Conservation (phyloP, 1,284 basidiomycete genomes). For the Ceratobasidium sp. region DNA sequence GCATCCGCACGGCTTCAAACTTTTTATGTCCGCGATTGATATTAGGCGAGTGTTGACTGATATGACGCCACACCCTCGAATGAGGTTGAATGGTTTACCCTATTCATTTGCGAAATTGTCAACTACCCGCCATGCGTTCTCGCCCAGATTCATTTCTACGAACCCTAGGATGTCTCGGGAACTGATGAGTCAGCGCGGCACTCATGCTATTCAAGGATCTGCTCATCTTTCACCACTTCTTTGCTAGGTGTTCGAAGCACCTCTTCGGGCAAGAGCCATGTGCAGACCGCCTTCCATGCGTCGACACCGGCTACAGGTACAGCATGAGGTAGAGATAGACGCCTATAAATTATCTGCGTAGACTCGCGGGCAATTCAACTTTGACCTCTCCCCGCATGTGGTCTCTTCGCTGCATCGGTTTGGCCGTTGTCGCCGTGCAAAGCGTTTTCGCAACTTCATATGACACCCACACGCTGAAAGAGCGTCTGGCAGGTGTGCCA, state of each 20-base stretch:
- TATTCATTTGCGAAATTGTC: too few species aligned
- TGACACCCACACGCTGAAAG: conserved; percentile 14
- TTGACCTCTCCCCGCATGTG: conserved; percentile 1
- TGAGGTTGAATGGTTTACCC: not conserved
- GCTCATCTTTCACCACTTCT: conserved; percentile 4
- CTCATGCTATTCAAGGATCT: not conserved
- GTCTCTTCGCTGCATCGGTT: conserved; percentile 9
- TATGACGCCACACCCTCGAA: too few species aligned
- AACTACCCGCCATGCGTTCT: too few species aligned
- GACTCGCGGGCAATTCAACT: not conserved
- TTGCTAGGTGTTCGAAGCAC: not conserved
- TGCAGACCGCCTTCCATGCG: not conserved
- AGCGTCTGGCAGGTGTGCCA: conserved; percentile 48
- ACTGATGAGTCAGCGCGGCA: not conserved
- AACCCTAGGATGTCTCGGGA: not conserved
- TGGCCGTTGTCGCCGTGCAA: not conserved
- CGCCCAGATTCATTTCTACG: too few species aligned
- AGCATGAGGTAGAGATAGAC: not conserved
- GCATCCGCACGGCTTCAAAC: not conserved
- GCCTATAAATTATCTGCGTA: not conserved
- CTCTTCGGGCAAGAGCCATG: not conserved
- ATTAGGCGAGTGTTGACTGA: too few species aligned
- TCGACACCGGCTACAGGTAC: not conserved
- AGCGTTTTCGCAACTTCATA: not conserved
- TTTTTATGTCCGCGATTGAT: too few species aligned